Conservation (phyloP, 108 stramenopile genomes). For the Skeletonema menzelii region DNA sequence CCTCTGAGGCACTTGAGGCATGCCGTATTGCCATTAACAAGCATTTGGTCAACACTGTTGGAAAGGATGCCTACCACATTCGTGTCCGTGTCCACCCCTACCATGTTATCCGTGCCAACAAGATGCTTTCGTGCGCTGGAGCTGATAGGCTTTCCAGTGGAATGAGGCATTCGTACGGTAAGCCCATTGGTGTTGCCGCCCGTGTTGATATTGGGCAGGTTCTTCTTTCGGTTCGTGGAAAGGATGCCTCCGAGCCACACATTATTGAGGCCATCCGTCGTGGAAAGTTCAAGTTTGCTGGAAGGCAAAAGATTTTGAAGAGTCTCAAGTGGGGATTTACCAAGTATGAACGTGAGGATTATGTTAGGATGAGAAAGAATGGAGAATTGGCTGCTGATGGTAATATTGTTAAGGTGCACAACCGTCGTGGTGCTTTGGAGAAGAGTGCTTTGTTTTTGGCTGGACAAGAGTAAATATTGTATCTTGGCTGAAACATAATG, state of each 20-base stretch:
- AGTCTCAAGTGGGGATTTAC: constrained; percentile 99
- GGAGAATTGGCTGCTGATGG: constrained; percentile 93
- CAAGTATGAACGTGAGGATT: constrained; percentile 96
- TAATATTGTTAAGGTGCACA: constrained; percentile 93
- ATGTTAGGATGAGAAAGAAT: constrained; percentile 89
- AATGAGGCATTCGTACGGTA: constrained; percentile 99
- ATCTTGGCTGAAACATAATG: neutral
- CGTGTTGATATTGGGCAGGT: constrained; percentile 99
- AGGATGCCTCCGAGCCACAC: constrained; percentile 90
- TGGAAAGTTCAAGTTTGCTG: constrained; percentile 99
- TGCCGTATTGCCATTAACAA: constrained; percentile 99
- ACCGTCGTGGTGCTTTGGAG: constrained; percentile 83
- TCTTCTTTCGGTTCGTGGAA: constrained; percentile 92
- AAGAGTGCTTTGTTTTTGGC: constrained; percentile 77
- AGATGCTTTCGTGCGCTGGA: constrained; percentile 99
- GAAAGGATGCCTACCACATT: constrained; percentile 99
- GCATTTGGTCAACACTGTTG: constrained; percentile 97
- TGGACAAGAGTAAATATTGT: constrained; percentile 75
- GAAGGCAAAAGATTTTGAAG: constrained; percentile 99
- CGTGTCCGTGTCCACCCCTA: constrained; percentile 99
- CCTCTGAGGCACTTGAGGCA: constrained; percentile 99
- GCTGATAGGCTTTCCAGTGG: constrained; percentile 99
- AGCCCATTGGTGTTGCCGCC: constrained; percentile 99
- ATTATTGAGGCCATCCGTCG: constrained; percentile 99
- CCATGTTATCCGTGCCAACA: constrained; percentile 99